Evolutionary conservation across 2,329 filamentous ascomycete species (phyloP).

Genomic region (Colletotrichum sp.): DNA sequence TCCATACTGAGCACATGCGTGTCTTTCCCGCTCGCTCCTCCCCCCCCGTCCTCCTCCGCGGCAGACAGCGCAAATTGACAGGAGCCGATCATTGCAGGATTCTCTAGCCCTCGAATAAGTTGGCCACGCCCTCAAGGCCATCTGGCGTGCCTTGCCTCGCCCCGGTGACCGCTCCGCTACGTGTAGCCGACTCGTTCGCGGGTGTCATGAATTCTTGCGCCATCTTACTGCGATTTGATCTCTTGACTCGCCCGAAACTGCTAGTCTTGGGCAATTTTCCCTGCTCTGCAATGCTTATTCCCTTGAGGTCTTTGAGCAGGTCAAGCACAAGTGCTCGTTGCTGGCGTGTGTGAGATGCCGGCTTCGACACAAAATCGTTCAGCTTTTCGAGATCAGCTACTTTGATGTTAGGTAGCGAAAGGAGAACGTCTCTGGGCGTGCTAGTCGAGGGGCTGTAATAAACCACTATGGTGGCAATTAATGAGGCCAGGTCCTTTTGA

Average conservation of each 20-base stretch:
- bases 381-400: conserved; percentile 69
- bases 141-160: conserved; percentile 49
- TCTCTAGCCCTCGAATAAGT: conserved; percentile 48
- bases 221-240: conserved; percentile 60
- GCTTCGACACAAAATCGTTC: conserved; percentile 63
- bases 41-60: neutral
- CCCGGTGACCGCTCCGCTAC: conserved; percentile 29
- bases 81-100: neutral
- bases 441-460: conserved; percentile 73
- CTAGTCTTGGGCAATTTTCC: conserved; percentile 74
- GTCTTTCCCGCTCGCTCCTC: neutral
- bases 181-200: conserved; percentile 30
- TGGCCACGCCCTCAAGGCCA: conserved; percentile 59
- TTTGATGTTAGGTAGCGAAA: conserved; percentile 79
- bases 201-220: conserved; percentile 69
- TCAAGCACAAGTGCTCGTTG: conserved; percentile 85
- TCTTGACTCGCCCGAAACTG: conserved; percentile 46
- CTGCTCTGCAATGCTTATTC: conserved; percentile 91
- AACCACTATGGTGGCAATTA: conserved; percentile 86
- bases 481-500: conserved; percentile 86
- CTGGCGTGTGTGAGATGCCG: conserved; percentile 68
- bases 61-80: neutral
- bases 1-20: neutral
- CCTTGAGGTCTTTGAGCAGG: conserved; percentile 83
- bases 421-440: conserved; percentile 77